Evolutionary conservation across 148 eudicot genomes (phyloP).

Genomic region (Rhododendron ferrugineum): DNA sequence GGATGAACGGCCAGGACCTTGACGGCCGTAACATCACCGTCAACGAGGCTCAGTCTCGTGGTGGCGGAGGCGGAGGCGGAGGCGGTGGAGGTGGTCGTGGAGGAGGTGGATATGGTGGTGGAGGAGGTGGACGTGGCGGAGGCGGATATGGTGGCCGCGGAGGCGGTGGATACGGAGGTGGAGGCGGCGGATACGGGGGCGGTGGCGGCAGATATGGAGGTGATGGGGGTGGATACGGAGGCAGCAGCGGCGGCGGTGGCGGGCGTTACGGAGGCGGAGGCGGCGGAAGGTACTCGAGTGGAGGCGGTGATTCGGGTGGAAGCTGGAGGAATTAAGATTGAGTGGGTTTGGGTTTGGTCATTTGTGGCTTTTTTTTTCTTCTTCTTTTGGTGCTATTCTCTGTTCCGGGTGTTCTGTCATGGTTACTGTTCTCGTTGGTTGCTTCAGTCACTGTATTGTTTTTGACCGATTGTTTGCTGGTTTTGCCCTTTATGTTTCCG

Average conservation of each 20-base stretch:
- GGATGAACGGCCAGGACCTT: constrained; percentile 37
- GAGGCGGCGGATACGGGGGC: constrained; percentile 21
- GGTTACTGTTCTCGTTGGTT: neutral
- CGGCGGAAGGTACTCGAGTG: neutral
- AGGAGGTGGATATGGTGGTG: constrained; percentile 16
- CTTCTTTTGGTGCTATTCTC: neutral
- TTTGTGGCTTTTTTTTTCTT: neutral
- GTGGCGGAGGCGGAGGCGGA: constrained; percentile 26
- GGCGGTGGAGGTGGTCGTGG: constrained; percentile 25
- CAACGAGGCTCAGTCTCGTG: constrained; percentile 37
- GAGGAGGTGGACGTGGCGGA: constrained; percentile 19
- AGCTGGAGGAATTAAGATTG: constrained; percentile 44
- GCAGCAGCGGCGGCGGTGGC: constrained; percentile 16
- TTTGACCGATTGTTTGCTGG: neutral
- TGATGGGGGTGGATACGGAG: constrained; percentile 11
- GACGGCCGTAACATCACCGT: constrained; percentile 39
- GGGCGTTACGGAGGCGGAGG: constrained; percentile 22
- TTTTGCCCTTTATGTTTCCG: neutral
- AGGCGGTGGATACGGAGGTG: constrained; percentile 17
- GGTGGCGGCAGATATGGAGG: constrained; percentile 23
- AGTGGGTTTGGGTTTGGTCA: neutral
- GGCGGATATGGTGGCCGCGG: constrained; percentile 12
- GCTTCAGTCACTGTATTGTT: neutral
- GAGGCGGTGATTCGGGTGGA: constrained; percentile 36
- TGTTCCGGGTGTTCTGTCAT: neutral